These are phyloP conservation scores for Paramecium sexaurelia DNA, from an alignment of 73 alveolate species.

Conservation along the genomic window DNA sequence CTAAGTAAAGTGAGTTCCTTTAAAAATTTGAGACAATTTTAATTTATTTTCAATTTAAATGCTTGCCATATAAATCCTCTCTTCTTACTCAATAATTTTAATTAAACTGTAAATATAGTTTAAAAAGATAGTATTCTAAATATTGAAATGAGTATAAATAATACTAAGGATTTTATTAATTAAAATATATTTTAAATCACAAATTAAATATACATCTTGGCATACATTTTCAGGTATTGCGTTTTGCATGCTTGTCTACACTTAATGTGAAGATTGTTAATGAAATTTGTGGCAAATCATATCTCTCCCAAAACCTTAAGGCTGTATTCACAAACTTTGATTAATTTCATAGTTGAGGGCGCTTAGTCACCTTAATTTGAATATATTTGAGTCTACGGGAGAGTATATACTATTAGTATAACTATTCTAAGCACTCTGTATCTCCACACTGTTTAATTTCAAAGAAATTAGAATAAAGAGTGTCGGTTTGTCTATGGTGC, in stretches of 20 bases:
- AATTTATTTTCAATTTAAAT: no score
- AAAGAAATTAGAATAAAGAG: background rate
- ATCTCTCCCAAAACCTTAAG: conserved; percentile 53
- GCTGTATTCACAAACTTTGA: conserved; percentile 54
- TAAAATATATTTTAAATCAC: background rate
- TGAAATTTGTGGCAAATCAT: background rate
- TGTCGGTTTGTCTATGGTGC: conserved; percentile 54
- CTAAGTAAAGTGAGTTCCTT: no score
- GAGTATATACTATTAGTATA: background rate
- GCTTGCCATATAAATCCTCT: no score
- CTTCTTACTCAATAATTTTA: background rate
- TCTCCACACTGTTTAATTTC: conserved; percentile 50
- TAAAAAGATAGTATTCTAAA: background rate
- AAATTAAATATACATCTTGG: background rate
- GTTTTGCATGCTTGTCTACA: background rate
- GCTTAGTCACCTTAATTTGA: conserved; percentile 48
- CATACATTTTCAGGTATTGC: conserved; percentile 23
- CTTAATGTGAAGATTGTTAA: background rate
- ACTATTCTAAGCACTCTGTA: background rate
- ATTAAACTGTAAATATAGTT: background rate
- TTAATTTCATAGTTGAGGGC: conserved; percentile 29
- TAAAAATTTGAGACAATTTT: no score
- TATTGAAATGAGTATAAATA: background rate
- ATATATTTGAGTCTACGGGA: conserved; percentile 60
- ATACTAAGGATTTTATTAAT: background rate